These are phyloP conservation scores for Fonsecaea pugnacius DNA, from an alignment of 2,329 filamentous ascomycete genomes.

Conservation along the genomic window DNA sequence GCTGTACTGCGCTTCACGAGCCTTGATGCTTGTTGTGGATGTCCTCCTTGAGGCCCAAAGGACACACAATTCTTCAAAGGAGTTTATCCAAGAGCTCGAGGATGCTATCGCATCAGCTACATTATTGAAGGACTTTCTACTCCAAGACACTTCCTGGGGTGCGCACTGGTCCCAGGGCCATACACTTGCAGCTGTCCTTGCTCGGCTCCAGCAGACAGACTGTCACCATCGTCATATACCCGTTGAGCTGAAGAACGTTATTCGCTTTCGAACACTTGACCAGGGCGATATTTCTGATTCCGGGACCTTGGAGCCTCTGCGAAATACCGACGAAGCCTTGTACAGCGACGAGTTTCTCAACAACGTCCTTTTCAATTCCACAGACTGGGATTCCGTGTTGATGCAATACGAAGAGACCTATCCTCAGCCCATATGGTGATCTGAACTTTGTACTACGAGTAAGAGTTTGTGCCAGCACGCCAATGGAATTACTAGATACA, in stretches of 20 bases:
- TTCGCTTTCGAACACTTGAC: not conserved
- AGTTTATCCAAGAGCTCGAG: constrained; percentile 3
- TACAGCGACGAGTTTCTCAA: not conserved
- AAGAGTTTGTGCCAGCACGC: not conserved
- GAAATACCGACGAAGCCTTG: not conserved
- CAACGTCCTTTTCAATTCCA: constrained; percentile 1
- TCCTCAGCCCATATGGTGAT: constrained; percentile 1
- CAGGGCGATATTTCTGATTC: not conserved
- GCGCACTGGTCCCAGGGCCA: constrained; percentile 11
- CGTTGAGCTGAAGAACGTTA: constrained; percentile 2
- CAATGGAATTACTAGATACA: not conserved
- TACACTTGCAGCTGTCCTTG: constrained; percentile 7
- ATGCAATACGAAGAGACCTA: not conserved
- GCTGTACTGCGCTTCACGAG: constrained; percentile 6
- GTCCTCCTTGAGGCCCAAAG: not conserved
- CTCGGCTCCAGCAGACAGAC: constrained; percentile 2
- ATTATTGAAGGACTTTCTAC: constrained; percentile 1
- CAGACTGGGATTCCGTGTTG: constrained; percentile 4
- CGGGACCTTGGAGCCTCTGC: not conserved
- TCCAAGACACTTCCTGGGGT: constrained; percentile 10
- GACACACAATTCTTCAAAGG: not conserved
- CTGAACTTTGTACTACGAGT: not conserved
- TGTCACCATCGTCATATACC: not conserved
- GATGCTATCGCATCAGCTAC: not conserved
- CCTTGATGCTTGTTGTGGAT: constrained; percentile 15